Evolutionary conservation across 2,329 filamentous ascomycete genomes (phyloP), one percentile per base, ranked within the genome.

Genomic region (Whalleya microplaca): DNA sequence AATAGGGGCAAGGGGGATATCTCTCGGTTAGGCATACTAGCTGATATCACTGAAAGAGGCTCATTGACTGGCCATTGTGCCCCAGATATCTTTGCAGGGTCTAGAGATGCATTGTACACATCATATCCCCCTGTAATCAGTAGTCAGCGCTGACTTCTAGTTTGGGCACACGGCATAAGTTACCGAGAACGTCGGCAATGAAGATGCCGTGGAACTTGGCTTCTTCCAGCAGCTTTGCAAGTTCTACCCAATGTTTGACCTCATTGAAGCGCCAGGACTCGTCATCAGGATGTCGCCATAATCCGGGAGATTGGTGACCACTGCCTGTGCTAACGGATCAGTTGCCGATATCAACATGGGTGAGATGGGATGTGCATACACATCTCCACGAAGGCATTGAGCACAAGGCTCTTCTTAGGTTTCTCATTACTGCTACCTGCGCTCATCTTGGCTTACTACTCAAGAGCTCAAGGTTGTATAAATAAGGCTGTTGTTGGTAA

Each of bases 21-120:
- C 32, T 12, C 32, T 12, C 3, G 32, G 10, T 12, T 37, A 37
- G 14, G 10, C 32, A 14, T 37, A 37, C 32, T 89, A 0, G 87
- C 87, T 1, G 87, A 80, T 1, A 91, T 78, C 0, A 86, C 80
- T 1, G 82, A 80, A 2, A 90, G 67, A 0, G 87, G 88, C 67
- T 90, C 87, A 21, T 89, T 89, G 18, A 89, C 84, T 0, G 87
- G 88, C 83, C 86, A 91, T 70, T 90, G 87, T 0, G 86, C 84
- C 0, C 85, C 87, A 0, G 85, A 85, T 5, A 78, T 73, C 21
- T 87, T 80, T 0, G 85, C 84, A 1, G 86, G 82, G 1, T 83
- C 79, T 2, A 89, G 76, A 0, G 74, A 75, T 0, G 82, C 81
- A 51, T 83, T 84, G 70, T 89, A 90, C 2, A 90, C 86, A 73